Evolutionary conservation across 2,329 filamentous ascomycete genomes (phyloP), one percentile per base, ranked within the genome.

Genomic region (Harringtonia aguacate): DNA sequence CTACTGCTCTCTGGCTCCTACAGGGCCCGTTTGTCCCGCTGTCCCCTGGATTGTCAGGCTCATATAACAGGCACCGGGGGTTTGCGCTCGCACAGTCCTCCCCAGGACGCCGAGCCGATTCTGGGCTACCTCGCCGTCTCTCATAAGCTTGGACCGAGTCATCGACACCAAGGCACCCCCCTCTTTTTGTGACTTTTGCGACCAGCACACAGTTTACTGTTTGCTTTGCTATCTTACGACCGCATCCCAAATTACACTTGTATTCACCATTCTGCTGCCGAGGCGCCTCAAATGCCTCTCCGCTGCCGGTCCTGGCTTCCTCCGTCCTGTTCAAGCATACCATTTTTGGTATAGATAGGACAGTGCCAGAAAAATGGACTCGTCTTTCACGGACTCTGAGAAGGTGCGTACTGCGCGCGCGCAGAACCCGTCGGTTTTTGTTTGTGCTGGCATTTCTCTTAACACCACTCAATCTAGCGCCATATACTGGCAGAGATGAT

Each of bases 401-500:
- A 73, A 73, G 69, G 72, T 75, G 63, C 45, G 60, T 37, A 5
- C 8, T 12, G 15, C 22, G 27, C 4, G 20, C 22, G 13, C 24
- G 18, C 8, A 13, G 10, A 4, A 9, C 4, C 4, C 8, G 15
- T 13, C 10, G 14, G 18, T 22, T 13, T 13, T n/a, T 42, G 8
- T 42, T 22, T 15, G 20, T 22, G 20, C 21, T 29, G 21, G 3
- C 9, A 27, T 12, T 17, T 10, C 17, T 18, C 20, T 15, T 31
- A 33, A 28, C 22, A n/a, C 20, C 27, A 28, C 15, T 33, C 18
- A n/a, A 9, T 24, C n/a, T 53, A 78, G 74, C 71, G 73, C 49
- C 75, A 75, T 54, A 61, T 77, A 48, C 65, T 78, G 45, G 70
- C 66, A 45, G 74, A 78, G 58, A 72, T 77, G 52, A 70, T 78